Base-by-base conservation (phyloP, 768 basidiomycete genomes). In the Termitomyces sp. region DNA sequence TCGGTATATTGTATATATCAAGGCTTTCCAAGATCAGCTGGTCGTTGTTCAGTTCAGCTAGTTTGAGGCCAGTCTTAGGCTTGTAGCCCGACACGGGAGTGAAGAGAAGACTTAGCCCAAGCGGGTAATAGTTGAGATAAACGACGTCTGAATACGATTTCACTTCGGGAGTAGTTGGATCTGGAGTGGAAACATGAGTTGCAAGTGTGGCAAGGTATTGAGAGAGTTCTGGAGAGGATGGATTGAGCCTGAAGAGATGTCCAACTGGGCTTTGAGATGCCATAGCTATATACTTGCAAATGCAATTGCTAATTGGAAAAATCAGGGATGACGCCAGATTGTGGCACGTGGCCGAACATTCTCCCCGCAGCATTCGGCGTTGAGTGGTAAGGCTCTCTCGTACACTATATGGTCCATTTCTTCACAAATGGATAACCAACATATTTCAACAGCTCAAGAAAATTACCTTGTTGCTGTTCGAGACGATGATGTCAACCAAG, bases 71-170 rank as follows among this genome's bases (percentile, higher is more conserved):
- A 10, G 71, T 65, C 54, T 67, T 69, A 23, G 83, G 85, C 63
- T 78, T 83, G 72, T 89, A 89, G 26, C 83, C 85, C 19, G 79
- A 73, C 50, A 70, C 70, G 5, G 92, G 91, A 23, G 76, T 61
- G 73, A 88, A 95, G 62, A 88, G 81, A 46, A 97, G 72, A 61
- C 93, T 95, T 64, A 96, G 64, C 11, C 95, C 95, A 31, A 95
- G 77, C 1, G 77, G 33, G 65, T 78, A 80, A 73, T 92, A 95
- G 68, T 91, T 95, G 74, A 91, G 81, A 75, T 94, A 98, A 61
- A 93, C 84, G 8, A 81, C 80, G 68, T 97, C 92, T 30, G 90
- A 67, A 68, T 91, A 94, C 0, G 84, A 75, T 67, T 91, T 93
- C 70, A 93, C 72, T 62, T 90, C 81, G 33, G 90, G 85, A n/a